phyloP scores from a whole-genome alignment of 2,329 filamentous ascomycete genomes.

The Aurifilum marmelostoma region DNA sequence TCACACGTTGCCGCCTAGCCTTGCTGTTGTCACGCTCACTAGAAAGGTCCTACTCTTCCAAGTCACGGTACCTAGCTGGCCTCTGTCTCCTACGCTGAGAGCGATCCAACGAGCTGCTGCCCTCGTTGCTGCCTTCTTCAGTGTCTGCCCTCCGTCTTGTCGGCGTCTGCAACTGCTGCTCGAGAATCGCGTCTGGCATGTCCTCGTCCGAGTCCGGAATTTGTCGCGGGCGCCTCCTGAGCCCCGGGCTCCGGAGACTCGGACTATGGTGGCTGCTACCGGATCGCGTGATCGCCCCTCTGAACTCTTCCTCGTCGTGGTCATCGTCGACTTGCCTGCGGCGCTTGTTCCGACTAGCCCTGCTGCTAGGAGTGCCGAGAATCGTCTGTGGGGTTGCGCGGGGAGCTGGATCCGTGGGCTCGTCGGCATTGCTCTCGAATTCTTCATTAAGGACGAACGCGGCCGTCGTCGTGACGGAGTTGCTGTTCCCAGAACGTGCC shows the following conservation, averaged over 20 bases:
- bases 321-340: constrained; percentile 22
- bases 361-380: constrained; percentile 29
- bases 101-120: constrained; percentile 25
- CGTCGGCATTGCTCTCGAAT: constrained; percentile 11
- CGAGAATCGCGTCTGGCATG: constrained; percentile 15
- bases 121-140: constrained; percentile 22
- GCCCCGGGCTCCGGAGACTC: constrained; percentile 25
- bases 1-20: not conserved
- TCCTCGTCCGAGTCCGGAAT: constrained; percentile 27
- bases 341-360: constrained; percentile 22
- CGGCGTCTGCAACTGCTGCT: not conserved
- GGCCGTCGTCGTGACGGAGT: constrained; percentile 22
- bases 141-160: constrained; percentile 1
- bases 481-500: constrained; percentile 5
- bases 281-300: constrained; percentile 16
- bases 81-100: constrained; percentile 29
- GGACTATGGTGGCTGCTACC: constrained; percentile 26
- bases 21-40: constrained; percentile 11
- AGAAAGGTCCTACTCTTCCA: constrained; percentile 29
- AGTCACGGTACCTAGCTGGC: constrained; percentile 29
- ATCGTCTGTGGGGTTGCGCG: constrained; percentile 19
- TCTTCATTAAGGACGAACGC: constrained; percentile 25
- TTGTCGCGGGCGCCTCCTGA: constrained; percentile 20
- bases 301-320: constrained; percentile 20
- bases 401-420: not conserved